phyloP scores from a whole-genome alignment of 352 stramenopile genomes.

The Pythium rhizo-oryzae region DNA sequence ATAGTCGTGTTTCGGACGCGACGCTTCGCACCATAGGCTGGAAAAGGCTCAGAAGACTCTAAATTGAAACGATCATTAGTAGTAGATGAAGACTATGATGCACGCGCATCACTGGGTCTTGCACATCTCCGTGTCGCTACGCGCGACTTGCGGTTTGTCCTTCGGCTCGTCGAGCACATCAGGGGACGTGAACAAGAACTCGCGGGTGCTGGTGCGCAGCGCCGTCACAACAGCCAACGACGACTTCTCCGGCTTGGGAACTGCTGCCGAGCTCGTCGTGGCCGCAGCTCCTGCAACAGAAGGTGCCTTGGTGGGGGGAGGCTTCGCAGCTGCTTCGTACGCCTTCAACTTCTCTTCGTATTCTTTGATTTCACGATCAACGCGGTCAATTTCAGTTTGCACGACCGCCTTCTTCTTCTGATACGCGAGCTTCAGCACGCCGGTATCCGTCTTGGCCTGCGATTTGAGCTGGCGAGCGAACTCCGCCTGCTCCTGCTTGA shows the following conservation, averaged over 20 bases:
- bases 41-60: background rate
- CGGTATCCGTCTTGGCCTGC: constrained; percentile 56
- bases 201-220: constrained; percentile 23
- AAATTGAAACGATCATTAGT: background rate
- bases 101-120: constrained; percentile 27
- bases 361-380: constrained; percentile 35
- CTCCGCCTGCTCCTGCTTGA: constrained; percentile 48
- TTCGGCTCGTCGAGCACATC: constrained; percentile 22
- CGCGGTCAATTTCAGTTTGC: constrained; percentile 30
- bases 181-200: constrained; percentile 44
- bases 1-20: background rate
- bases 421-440: constrained; percentile 47
- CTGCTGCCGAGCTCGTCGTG: background rate
- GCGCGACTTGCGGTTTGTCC: constrained; percentile 9
- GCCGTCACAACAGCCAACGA: constrained; percentile 6
- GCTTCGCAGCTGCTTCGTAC: constrained; percentile 32
- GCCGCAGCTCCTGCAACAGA: background rate
- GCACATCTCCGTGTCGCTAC: constrained; percentile 41
- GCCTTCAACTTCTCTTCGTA: constrained; percentile 38
- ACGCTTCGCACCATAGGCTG: background rate
- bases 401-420: constrained; percentile 51
- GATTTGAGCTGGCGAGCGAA: constrained; percentile 55
- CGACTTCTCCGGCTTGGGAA: background rate
- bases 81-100: background rate
- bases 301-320: constrained; percentile 1